phyloP scores from a whole-genome alignment of 495 filamentous ascomycete genomes.

The Xylaria nigripes region DNA sequence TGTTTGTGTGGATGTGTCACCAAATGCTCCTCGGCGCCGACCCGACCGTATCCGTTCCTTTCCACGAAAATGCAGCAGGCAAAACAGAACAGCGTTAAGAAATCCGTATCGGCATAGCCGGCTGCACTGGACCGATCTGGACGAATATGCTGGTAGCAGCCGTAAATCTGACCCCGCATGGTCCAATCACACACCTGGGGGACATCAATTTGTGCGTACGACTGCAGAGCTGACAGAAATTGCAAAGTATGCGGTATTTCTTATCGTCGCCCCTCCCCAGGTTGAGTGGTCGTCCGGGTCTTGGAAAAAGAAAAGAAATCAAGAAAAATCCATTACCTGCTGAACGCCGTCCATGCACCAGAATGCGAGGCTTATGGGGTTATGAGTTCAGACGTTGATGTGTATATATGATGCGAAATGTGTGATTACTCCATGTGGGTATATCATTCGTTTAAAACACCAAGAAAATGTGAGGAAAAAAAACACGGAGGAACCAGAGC shows the following conservation, averaged over 20 bases:
- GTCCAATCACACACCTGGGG: background rate
- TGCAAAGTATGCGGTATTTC: background rate
- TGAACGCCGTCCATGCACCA: slow-evolving; percentile 15
- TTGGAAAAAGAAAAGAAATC: slow-evolving; percentile 1
- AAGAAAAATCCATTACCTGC: slow-evolving; percentile 5
- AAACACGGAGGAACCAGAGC: background rate
- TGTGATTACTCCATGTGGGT: slow-evolving; percentile 6
- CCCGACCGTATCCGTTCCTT: background rate
- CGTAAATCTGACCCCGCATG: background rate
- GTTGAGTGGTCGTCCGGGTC: background rate
- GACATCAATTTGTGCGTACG: background rate
- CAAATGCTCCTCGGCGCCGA: slow-evolving; percentile 2
- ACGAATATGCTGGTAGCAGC: background rate
- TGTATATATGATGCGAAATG: slow-evolving; percentile 8
- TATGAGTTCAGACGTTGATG: slow-evolving; percentile 5
- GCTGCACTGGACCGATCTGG: background rate
- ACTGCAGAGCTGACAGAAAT: background rate
- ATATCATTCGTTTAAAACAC: slow-evolving; percentile 5
- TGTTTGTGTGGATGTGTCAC: background rate
- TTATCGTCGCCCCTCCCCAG: background rate
- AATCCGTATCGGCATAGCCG: background rate
- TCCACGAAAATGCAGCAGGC: slow-evolving; percentile 10
- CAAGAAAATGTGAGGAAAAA: slow-evolving; percentile 2
- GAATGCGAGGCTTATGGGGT: slow-evolving; percentile 6
- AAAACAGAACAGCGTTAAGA: background rate